Evolutionary conservation across 2,329 filamentous ascomycete species (phyloP).

Genomic region (Emericellopsis cladophorae): DNA sequence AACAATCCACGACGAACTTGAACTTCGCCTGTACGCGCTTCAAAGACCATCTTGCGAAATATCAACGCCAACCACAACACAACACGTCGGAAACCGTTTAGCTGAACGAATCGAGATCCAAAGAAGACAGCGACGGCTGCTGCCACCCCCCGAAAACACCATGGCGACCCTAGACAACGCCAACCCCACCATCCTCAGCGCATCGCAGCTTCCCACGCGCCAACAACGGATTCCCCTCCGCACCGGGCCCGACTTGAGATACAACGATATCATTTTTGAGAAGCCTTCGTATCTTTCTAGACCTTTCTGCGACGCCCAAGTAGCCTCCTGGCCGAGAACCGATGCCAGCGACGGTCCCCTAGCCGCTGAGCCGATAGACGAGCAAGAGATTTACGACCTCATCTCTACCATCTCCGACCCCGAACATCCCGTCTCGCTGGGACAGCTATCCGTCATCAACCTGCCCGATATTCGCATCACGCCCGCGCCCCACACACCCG

Average conservation of each 20-base stretch:
- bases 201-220: conserved; percentile 78
- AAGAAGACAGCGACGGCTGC: not conserved
- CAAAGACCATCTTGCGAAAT: no score
- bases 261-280: conserved; percentile 31
- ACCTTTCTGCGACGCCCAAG: conserved; percentile 23
- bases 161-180: conserved; percentile 51
- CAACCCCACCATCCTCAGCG: conserved; percentile 85
- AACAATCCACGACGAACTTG: no score
- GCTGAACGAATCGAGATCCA: no score
- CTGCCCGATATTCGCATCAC: conserved; percentile 82
- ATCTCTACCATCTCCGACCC: conserved; percentile 93
- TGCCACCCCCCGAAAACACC: conserved; percentile 1
- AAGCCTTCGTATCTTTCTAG: conserved; percentile 28
- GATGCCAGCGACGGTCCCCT: conserved; percentile 24
- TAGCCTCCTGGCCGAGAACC: conserved; percentile 11
- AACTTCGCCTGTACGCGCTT: no score
- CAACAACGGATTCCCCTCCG: conserved; percentile 34
- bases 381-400: conserved; percentile 94
- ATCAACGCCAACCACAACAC: no score
- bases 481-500: conserved; percentile 18
- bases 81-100: no score
- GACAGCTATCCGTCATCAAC: conserved; percentile 87
- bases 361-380: conserved; percentile 73
- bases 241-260: conserved; percentile 31
- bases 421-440: conserved; percentile 88